These are phyloP conservation scores for Salix arbutifolia DNA, from an alignment of 345 rosid species.

Conservation along the genomic window DNA sequence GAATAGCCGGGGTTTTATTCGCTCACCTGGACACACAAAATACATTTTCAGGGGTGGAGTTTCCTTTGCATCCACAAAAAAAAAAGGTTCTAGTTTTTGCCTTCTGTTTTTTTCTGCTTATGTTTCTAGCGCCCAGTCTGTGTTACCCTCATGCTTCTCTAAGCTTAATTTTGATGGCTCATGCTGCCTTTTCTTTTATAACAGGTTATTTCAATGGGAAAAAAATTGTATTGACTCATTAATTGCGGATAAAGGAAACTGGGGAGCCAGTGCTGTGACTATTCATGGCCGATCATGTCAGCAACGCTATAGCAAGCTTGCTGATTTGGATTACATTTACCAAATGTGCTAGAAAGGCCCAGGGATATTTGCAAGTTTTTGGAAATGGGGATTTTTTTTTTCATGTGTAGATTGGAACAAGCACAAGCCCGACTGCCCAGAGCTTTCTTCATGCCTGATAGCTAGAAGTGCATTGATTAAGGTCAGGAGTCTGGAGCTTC, in stretches of 20 bases:
- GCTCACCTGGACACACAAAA: too few relatives aligned
- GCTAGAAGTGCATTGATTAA: slow-evolving; percentile 90
- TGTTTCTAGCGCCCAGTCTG: background rate
- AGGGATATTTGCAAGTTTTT: slow-evolving; percentile 57
- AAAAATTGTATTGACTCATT: slow-evolving; percentile 73
- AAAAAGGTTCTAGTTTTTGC: background rate
- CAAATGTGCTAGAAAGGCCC: slow-evolving; percentile 58
- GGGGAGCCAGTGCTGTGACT: slow-evolving; percentile 88
- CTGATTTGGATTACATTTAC: slow-evolving; percentile 89
- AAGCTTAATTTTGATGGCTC: background rate
- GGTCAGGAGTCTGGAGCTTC: slow-evolving; percentile 29
- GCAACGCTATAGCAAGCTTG: slow-evolving; percentile 86
- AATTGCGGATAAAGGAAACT: slow-evolving; percentile 62
- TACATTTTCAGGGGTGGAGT: too few relatives aligned
- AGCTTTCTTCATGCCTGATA: slow-evolving; percentile 83
- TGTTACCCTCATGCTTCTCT: background rate
- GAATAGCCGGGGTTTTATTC: too few relatives aligned
- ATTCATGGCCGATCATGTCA: slow-evolving; percentile 93
- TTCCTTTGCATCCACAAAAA: too few relatives aligned
- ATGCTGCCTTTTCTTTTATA: slow-evolving; percentile 20
- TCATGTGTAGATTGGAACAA: slow-evolving; percentile 85
- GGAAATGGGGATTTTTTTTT: slow-evolving; percentile 83
- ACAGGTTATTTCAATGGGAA: slow-evolving; percentile 71
- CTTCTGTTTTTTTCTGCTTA: background rate
- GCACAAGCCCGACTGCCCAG: slow-evolving; percentile 65